A percentile compares a stretch with the other conserved stretches of the same genome.
Evolutionary conservation across 164 flowering plant genomes (phyloP).

Genomic region (Annona squamosa): DNA sequence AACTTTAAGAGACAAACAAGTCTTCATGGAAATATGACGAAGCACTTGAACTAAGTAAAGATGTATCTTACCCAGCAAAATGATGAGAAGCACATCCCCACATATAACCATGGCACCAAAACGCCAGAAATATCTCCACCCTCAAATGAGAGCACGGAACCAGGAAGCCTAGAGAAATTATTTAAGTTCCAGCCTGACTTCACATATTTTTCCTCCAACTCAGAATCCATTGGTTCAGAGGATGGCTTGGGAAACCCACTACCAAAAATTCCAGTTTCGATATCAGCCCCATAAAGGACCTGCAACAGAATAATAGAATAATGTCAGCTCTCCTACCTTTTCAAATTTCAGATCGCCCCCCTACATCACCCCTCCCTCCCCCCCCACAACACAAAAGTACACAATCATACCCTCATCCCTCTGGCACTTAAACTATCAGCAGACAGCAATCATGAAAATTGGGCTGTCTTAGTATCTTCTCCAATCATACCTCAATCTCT

Average conservation of each 20-base stretch:
- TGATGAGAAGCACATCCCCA: conserved; percentile 93
- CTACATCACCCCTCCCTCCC: too few relatives aligned
- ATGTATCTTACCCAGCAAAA: conserved; percentile 31
- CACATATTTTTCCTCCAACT: conserved; percentile 20
- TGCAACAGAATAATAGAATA: conserved; percentile 18
- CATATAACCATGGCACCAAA: conserved; percentile 48
- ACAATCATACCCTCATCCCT: not conserved
- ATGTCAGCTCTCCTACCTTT: not conserved
- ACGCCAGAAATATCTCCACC: conserved; percentile 33
- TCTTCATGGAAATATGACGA: not conserved
- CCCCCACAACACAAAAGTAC: too few relatives aligned
- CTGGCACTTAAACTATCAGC: not conserved
- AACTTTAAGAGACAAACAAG: not conserved
- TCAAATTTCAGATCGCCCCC: too few relatives aligned
- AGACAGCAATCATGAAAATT: not conserved
- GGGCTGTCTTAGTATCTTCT: not conserved
- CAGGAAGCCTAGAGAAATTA: conserved; percentile 49
- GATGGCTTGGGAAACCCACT: conserved; percentile 56
- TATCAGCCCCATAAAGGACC: conserved; percentile 60
- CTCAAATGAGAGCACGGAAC: conserved; percentile 74
- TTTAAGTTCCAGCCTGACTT: conserved; percentile 74
- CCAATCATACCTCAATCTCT: conserved; percentile 66
- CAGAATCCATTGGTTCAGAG: conserved; percentile 1
- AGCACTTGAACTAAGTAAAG: not conserved
- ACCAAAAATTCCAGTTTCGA: conserved; percentile 39